These are phyloP conservation scores for Stylonectria norvegica DNA, from an alignment of 2,329 filamentous ascomycete species.

Conservation along the genomic window DNA sequence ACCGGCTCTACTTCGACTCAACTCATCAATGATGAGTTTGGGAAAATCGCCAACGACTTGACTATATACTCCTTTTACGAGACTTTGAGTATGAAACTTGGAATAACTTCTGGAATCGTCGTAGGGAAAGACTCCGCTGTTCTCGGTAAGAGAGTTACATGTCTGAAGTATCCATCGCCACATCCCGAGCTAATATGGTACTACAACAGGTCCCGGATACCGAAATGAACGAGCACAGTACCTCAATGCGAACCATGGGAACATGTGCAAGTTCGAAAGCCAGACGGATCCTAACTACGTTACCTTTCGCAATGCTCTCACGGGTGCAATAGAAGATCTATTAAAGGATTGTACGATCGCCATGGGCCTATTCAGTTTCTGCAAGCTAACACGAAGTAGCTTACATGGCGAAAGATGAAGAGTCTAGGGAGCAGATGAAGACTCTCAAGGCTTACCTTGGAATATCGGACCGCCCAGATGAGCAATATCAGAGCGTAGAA, in stretches of 20 bases:
- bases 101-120: constrained; percentile 9
- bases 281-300: constrained; percentile 27
- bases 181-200: neutral
- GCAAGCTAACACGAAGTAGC: no score
- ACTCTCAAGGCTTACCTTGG: no score
- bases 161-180: neutral
- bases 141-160: constrained; percentile 19
- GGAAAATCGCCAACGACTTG: constrained; percentile 22
- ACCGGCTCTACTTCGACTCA: constrained; percentile 21
- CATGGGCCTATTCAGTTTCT: no score
- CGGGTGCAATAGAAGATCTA: neutral
- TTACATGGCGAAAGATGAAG: no score
- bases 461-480: no score
- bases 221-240: constrained; percentile 23
- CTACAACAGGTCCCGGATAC: constrained; percentile 5
- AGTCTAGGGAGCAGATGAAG: no score
- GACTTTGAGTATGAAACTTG: constrained; percentile 26
- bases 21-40: constrained; percentile 34
- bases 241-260: constrained; percentile 29
- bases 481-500: no score
- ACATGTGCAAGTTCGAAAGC: constrained; percentile 32
- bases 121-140: constrained; percentile 34
- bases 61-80: constrained; percentile 35
- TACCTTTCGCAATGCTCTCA: constrained; percentile 23
- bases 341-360: no score